A percentile compares a stretch with the other conserved stretches of the same genome.
Evolutionary conservation across 2,329 filamentous ascomycete species (phyloP).

Genomic region (Calonectria pseudoreteaudii): DNA sequence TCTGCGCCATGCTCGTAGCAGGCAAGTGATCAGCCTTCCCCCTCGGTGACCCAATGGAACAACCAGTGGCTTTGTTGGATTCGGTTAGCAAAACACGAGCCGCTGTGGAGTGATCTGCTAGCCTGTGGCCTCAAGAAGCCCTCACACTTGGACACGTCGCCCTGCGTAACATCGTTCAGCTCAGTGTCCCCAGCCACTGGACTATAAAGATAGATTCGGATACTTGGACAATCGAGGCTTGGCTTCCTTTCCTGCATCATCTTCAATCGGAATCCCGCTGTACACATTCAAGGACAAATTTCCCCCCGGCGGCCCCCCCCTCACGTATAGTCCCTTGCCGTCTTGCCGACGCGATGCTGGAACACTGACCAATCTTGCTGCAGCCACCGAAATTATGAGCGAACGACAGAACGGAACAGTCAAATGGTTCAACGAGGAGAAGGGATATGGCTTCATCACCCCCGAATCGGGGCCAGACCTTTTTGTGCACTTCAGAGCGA

Average conservation of each 20-base stretch:
- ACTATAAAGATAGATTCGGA: neutral
- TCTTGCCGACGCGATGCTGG: neutral
- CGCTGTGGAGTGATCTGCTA: neutral
- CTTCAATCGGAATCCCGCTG: neutral
- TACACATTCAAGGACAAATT: neutral
- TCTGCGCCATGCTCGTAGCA: neutral
- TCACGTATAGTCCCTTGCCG: neutral
- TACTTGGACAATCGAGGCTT: neutral
- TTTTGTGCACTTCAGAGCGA: neutral
- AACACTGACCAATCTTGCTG: neutral
- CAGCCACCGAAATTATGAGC: neutral
- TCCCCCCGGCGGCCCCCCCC: too few species aligned
- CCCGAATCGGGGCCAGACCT: neutral
- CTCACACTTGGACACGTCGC: neutral
- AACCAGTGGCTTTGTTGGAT: neutral
- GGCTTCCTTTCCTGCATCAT: neutral
- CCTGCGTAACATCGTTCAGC: neutral
- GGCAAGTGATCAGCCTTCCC: neutral
- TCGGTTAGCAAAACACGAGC: neutral
- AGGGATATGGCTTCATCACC: slow-evolving; percentile 1
- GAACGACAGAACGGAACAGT: neutral
- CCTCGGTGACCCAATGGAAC: neutral
- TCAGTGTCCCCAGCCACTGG: neutral
- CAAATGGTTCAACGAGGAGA: neutral
- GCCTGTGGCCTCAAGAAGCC: neutral